These are phyloP conservation scores for Wallacemonas sp. DNA, from an alignment of 208 protist genomes.

Conservation along the genomic window DNA sequence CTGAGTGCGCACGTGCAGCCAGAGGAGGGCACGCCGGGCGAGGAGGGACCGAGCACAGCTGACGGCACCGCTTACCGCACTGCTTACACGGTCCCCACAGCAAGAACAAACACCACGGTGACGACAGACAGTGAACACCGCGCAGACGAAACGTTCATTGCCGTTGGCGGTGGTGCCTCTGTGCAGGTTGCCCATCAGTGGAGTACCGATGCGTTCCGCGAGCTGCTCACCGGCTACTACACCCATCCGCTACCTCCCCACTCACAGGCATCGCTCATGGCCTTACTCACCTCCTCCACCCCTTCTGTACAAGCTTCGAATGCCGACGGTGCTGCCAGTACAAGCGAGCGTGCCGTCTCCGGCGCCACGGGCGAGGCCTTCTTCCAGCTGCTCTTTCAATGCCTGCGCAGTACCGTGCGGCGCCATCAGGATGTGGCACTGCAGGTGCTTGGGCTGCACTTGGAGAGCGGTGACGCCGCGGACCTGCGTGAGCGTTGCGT, in stretches of 20 bases:
- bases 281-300: not conserved
- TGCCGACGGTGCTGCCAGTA: not conserved
- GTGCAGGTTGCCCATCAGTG: slow-evolving; percentile 40
- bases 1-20: slow-evolving; percentile 60
- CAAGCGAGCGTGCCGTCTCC: not conserved
- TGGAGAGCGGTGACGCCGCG: slow-evolving; percentile 15
- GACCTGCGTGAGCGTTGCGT: slow-evolving; percentile 42
- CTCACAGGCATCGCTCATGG: not conserved
- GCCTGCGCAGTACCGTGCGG: slow-evolving; percentile 56
- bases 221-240: slow-evolving; percentile 44
- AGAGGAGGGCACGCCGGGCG: not conserved
- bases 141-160: not conserved
- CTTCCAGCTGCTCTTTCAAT: slow-evolving; percentile 37
- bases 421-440: slow-evolving; percentile 53
- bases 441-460: slow-evolving; percentile 34
- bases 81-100: not conserved
- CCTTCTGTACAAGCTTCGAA: not conserved
- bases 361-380: slow-evolving; percentile 38
- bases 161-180: slow-evolving; percentile 13
- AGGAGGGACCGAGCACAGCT: not conserved
- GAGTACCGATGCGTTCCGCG: slow-evolving; percentile 37
- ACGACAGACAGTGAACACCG: not conserved
- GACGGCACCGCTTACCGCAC: not conserved
- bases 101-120: too few relatives aligned
- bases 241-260: slow-evolving; percentile 3